Percentiles rank a stretch among this genome's conserved stretches.
phyloP scores from a whole-genome alignment of 768 basidiomycete genomes.

The Calocera cornea region DNA sequence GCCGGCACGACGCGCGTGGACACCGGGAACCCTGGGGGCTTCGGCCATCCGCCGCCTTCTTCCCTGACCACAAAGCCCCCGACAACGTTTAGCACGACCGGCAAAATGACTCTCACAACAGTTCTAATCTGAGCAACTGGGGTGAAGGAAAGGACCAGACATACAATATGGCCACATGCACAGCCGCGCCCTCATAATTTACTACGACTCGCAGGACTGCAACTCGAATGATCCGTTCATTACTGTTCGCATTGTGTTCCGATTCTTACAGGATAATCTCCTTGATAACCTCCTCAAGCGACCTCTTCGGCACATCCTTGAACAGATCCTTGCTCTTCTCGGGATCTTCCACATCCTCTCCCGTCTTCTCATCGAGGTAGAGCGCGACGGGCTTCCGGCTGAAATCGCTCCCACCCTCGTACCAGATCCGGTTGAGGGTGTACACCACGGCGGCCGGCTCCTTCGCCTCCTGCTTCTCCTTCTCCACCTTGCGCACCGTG shows the following conservation, averaged over 20 bases:
- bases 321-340: constrained; percentile 6
- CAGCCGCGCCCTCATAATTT: not conserved
- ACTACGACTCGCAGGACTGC: not conserved
- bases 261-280: not conserved
- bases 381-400: constrained; percentile 10
- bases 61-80: no score
- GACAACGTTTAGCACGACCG: no score
- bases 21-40: not conserved
- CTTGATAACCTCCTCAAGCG: constrained; percentile 4
- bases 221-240: not conserved
- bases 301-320: constrained; percentile 10
- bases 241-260: not conserved
- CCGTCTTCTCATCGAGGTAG: constrained; percentile 6
- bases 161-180: no score
- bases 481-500: constrained; percentile 7
- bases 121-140: no score
- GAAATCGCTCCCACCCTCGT: constrained; percentile 11
- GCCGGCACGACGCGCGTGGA: not conserved
- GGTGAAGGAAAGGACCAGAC: no score
- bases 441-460: constrained; percentile 4
- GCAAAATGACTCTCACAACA: no score
- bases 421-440: constrained; percentile 12
- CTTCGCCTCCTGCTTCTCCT: not conserved
- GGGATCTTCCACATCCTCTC: constrained; percentile 10
- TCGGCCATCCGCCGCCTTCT: no score